Evolutionary conservation across 805 yeast genomes (phyloP), one percentile per base, ranked within the genome.

Genomic region (Sugiyamaella smithiae): DNA sequence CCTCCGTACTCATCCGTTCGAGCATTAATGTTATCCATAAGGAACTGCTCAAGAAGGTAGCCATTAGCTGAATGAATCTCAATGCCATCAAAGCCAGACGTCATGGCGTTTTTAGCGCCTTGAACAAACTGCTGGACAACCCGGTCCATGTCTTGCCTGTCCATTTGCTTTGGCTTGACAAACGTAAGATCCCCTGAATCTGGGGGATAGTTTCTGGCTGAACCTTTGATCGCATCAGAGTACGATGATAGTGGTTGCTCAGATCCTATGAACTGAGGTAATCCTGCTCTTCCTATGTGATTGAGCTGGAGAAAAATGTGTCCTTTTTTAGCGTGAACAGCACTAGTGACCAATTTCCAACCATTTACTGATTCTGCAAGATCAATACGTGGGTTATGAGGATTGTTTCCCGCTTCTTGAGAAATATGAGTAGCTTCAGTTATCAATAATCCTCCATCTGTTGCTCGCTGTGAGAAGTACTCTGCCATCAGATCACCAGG

Each of bases 21-120:
- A 49, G 67, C 57, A 59, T 82, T 80, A 17, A 75, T 62, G 17
- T 63, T 57, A 1, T 65, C 63, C 26, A 75, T 69, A 36, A 74
- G 53, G 56, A 82, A 80, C 52, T 71, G 68, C 53, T 71, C 70
- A 40, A 74, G 54, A 36, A 80, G 62, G 54, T 76, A 79, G 1
- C 85, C 85, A 59, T 81, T 80, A 23, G 88, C 88, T 33, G 70
- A 70, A 63, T 83, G 87, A 46, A 82, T 67, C 59, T 81, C 86
- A 43, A 84, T 76, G 54, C 81, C 81, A 62, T 84, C 87, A 45
- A 77, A 72, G 0, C 81, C 80, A 4, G 80, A 73, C 9, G 67
- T 71, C 28, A 73, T 66, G 1, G 86, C 78, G 52, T 73, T 70
- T 49, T 68, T 66, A 66, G 83, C 81, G 29, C 80, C 78, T 1